These are phyloP conservation scores for Paratrimastix pyriformis DNA, from an alignment of 78 protist species.

Conservation along the genomic window DNA sequence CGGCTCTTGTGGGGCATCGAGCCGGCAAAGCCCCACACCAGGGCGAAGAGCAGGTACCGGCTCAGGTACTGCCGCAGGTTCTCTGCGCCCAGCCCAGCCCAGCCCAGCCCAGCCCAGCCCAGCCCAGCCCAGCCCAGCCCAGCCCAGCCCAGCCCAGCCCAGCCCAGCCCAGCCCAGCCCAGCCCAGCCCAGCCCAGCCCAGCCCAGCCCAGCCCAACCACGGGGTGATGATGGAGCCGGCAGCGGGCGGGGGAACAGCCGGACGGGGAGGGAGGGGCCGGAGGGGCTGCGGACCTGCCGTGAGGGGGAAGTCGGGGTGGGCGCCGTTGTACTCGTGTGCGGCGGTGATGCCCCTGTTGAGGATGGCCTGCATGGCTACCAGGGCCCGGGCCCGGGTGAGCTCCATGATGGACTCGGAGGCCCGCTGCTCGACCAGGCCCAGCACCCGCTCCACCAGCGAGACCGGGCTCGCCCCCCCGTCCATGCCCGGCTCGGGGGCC, in stretches of 20 bases:
- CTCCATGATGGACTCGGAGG: constrained; percentile 77
- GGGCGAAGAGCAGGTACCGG: constrained; percentile 44
- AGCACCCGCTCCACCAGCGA: constrained; percentile 49
- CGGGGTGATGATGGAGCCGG: neutral
- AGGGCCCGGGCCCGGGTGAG: constrained; percentile 51
- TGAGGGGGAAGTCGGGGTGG: constrained; percentile 69
- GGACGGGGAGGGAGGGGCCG: too few relatives aligned
- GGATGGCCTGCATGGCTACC: constrained; percentile 52
- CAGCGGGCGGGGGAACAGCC: neutral
- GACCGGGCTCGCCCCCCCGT: too few relatives aligned
- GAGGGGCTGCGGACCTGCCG: too few relatives aligned
- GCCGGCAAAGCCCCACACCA: constrained; percentile 87
- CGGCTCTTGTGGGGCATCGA: too few relatives aligned
- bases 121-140: too few relatives aligned
- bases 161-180: too few relatives aligned
- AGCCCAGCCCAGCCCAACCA: too few relatives aligned
- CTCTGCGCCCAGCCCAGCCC: neutral
- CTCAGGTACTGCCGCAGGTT: constrained; percentile 21
- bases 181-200: too few relatives aligned
- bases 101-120: too few relatives aligned
- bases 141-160: too few relatives aligned
- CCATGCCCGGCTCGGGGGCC: too few relatives aligned
- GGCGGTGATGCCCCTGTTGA: constrained; percentile 43
- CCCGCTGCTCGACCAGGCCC: constrained; percentile 40
- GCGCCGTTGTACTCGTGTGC: constrained; percentile 59